Evolutionary conservation across 106 monocot species (phyloP), one percentile per base, ranked within the genome.

Genomic region (Acorus gramineus): DNA sequence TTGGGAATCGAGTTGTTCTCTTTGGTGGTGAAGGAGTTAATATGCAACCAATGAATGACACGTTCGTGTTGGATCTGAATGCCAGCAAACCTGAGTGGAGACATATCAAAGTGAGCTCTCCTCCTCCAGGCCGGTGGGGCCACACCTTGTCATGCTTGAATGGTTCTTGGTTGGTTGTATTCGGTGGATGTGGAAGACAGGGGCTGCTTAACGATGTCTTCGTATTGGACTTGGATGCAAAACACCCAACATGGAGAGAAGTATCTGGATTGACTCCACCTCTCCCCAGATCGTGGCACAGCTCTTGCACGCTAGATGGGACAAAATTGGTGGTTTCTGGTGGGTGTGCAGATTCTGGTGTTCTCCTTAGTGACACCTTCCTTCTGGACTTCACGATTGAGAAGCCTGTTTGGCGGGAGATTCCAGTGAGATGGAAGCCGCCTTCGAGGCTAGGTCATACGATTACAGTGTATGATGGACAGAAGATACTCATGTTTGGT

Each of bases 1-100:
- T 86, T 28, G 93, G 93, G 5, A 94, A 84, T 46, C 79, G 93
- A 6, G 89, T 94, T 59, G 89, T 94, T 44, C 86, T 94, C 55
- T 94, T 94, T 69, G 93, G 93, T 55, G 93, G 93, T 8, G 93
- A 94, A 67, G 93, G 93, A 7, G 82, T 94, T 14, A 89, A 94
- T 71, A 94, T 94, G 93, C 93, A 94, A 63, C 93, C 93, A 11
- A 94, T 94, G 93, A 94, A 94, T 67, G 93, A 94, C 58, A 94
- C 93, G 11, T 94, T 94, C 73, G 93, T 94, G 43, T 73, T 94
- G 59, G 89, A 94, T 68, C 69, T 95, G 53, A 90, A 78, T 67
- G 77, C 90, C n/a, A 90, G 73, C 55, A 80, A 70, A 5, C 94
- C 94, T 2, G 94, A 82, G 69, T 95, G 94, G 94, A 75, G 81